phyloP scores from a whole-genome alignment of 306 rosid genomes.

The Cucumis melo region DNA sequence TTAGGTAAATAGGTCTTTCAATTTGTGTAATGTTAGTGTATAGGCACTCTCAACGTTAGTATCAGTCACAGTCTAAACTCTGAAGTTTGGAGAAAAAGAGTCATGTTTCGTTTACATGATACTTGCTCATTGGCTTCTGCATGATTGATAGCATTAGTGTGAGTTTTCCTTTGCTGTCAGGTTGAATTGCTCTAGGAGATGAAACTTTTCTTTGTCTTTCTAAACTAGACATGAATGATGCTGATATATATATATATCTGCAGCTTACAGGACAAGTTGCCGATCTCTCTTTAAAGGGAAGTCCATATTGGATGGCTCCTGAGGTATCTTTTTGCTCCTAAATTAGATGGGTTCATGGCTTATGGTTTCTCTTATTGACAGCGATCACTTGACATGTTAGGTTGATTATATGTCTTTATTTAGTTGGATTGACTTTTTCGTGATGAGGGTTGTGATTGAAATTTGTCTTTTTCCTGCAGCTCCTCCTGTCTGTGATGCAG shows the following conservation, averaged over 20 bases:
- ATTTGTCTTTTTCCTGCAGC: constrained; percentile 30
- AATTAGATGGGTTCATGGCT: background rate
- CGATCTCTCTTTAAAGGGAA: constrained; percentile 85
- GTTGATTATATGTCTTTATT: background rate
- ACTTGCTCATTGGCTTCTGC: background rate
- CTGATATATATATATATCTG: background rate
- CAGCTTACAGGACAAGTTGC: constrained; percentile 78
- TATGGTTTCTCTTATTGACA: background rate
- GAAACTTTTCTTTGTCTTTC: background rate
- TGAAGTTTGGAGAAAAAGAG: background rate
- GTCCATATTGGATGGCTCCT: constrained; percentile 99
- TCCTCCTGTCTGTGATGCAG: constrained; percentile 62
- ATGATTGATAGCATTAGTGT: background rate
- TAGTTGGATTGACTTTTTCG: background rate
- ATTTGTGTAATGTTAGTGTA: background rate
- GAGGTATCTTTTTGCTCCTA: constrained; percentile 49
- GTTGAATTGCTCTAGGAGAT: background rate
- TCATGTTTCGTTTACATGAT: background rate
- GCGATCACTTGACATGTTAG: background rate
- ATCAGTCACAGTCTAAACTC: background rate
- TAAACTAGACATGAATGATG: background rate
- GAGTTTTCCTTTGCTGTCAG: background rate
- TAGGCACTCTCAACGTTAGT: background rate
- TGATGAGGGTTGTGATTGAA: background rate
- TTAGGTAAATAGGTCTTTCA: background rate